Base-by-base conservation (phyloP, 1,284 basidiomycete species). In the Rhodotorula sp. region DNA sequence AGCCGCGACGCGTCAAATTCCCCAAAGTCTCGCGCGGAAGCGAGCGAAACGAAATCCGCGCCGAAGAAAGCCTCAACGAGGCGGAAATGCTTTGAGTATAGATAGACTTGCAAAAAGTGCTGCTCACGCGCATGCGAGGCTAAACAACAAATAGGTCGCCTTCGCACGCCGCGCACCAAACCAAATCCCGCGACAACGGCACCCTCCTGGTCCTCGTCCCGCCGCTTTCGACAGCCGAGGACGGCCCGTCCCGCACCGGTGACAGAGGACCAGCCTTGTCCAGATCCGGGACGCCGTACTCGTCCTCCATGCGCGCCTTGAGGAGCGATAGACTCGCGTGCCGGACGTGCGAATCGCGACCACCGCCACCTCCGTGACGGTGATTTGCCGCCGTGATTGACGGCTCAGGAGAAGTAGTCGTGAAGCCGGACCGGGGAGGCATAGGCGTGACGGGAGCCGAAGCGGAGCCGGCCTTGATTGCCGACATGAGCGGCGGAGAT, bases 221-320 rank as follows among this genome's bases (percentile, higher is more conserved):
- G 23, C 26, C 62, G 29, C 2, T 46, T 52, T 18, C 39, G 5
- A 21, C 39, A 21, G 14, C 54, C 26, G 26, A 16, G 12, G 26
- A 56, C 2, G 39, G 23, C 5, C 58, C 29, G 26, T 20, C 21
- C 16, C 12, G 29, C 31, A 18, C 52, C n/a, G 51, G 54, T 20
- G 54, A 47, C 14, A 60, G 18, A 43, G 49, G 62, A 4, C 62
- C 58, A 1, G 51, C 58, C 16, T 12, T 5, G n/a, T 64, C 62
- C 5, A 65, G 61, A 39, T 65, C 63, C 6, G 46, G 67, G 1
- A 74, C 62, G n/a, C 74, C 77, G 26, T 76, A 58, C 65, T 78
- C 78, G 54, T 77, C 74, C 65, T 79, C 73, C 69, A 79, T 77
- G 7, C 78, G 71, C 47, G 69, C 65, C 62, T 77, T 73, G 46